These are phyloP conservation scores for Domatiomyces catenatus DNA, from an alignment of 2,329 filamentous ascomycete species.

Conservation along the genomic window DNA sequence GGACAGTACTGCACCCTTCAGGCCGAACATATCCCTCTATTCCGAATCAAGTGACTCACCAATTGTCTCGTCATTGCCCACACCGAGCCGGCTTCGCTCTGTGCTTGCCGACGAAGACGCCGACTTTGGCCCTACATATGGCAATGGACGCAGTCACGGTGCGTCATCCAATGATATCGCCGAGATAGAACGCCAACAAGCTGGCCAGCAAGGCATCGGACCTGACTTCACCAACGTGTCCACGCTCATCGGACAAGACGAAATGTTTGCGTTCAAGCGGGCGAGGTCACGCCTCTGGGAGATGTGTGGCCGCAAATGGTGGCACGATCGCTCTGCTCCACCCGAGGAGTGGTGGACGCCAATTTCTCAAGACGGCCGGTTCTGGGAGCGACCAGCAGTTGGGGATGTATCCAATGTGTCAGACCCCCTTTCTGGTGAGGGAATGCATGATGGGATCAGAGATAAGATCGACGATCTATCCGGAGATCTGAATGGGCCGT, in stretches of 20 bases:
- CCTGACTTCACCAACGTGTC: slow-evolving; percentile 52
- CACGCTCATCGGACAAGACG: slow-evolving; percentile 65
- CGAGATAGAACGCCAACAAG: slow-evolving; percentile 6
- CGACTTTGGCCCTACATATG: slow-evolving; percentile 21
- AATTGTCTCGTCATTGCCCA: slow-evolving; percentile 6
- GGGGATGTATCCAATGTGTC: not conserved
- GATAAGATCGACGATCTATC: slow-evolving; percentile 13
- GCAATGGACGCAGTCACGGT: slow-evolving; percentile 17
- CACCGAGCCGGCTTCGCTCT: slow-evolving; percentile 12
- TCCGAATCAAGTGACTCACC: slow-evolving; percentile 19
- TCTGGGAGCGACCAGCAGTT: slow-evolving; percentile 42
- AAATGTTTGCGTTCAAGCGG: slow-evolving; percentile 65
- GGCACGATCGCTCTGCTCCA: slow-evolving; percentile 24
- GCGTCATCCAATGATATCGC: slow-evolving; percentile 8
- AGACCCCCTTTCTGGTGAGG: not conserved
- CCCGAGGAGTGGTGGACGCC: slow-evolving; percentile 54
- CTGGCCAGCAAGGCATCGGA: not conserved
- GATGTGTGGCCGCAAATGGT: slow-evolving; percentile 60
- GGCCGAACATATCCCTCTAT: slow-evolving; percentile 61
- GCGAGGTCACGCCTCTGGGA: slow-evolving; percentile 69
- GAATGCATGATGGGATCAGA: not conserved
- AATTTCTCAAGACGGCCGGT: slow-evolving; percentile 44
- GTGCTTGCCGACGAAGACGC: slow-evolving; percentile 22
- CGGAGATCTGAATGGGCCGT: slow-evolving; percentile 23
- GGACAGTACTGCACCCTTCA: slow-evolving; percentile 59